phyloP scores from a whole-genome alignment of 805 yeast genomes.

The Kodamaea lidongshanica region DNA sequence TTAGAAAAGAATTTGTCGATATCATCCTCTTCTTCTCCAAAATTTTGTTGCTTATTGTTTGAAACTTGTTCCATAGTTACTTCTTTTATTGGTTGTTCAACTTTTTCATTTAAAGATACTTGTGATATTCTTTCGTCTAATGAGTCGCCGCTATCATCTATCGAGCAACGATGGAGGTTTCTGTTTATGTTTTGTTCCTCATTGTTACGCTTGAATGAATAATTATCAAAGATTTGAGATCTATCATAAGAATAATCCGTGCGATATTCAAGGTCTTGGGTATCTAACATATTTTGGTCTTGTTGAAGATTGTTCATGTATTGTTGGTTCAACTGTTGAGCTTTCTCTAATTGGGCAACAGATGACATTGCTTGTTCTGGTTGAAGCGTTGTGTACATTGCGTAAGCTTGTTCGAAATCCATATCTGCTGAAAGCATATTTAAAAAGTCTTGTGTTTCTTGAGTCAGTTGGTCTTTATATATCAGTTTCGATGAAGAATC shows the following conservation, averaged over 20 bases:
- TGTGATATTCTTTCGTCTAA: neutral
- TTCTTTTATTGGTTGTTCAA: neutral
- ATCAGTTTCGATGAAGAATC: no score
- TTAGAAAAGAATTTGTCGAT: slow-evolving; percentile 32
- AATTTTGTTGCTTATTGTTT: no score
- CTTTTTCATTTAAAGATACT: neutral
- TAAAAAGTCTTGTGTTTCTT: slow-evolving; percentile 11
- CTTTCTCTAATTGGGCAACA: slow-evolving; percentile 34
- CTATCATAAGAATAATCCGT: slow-evolving; percentile 7
- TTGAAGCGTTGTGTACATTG: slow-evolving; percentile 34
- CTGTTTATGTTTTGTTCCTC: no score
- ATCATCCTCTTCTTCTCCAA: slow-evolving; percentile 15
- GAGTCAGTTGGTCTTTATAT: no score
- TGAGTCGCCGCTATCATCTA: no score
- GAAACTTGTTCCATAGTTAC: neutral
- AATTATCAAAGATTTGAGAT: slow-evolving; percentile 7
- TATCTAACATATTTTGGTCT: slow-evolving; percentile 3
- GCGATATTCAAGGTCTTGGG: no score
- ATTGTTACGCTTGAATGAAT: no score
- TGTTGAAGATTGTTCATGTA: slow-evolving; percentile 9
- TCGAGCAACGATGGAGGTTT: no score
- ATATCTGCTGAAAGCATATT: slow-evolving; percentile 35
- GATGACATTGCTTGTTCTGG: slow-evolving; percentile 29
- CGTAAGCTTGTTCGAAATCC: slow-evolving; percentile 42
- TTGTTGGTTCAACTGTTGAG: slow-evolving; percentile 27